Base-by-base conservation (phyloP, 164 flowering plant species). In the Vitis rupestris region DNA sequence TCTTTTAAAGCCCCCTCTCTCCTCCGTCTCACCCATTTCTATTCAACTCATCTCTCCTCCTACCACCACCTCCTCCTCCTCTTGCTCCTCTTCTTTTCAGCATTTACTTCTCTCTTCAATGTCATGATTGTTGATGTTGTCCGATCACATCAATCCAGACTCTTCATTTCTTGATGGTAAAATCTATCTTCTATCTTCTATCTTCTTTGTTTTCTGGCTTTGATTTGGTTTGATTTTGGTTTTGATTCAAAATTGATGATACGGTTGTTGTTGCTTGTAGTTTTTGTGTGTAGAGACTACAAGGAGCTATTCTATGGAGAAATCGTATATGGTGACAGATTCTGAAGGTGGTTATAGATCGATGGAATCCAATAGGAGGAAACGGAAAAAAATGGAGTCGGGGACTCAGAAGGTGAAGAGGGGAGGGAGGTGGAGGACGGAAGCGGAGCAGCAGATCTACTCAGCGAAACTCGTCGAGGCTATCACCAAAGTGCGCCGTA, bases 401-500 rank as follows among this genome's bases (percentile, higher is more conserved):
- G 62, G 50, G 8, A 6, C 29, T 61, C 63, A 66, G 12, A 31
- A 10, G 14, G 57, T 4, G n/a, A n/a, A 31, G 16, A 16, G 51
- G 51, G 59, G n/a, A 19, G 51, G 16, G 58, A 48, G 65, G 56
- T 86, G 93, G 93, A 79, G 76, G 68, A 72, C 81, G n/a, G 61
- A 63, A 0, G 4, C 83, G 9, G 80, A 77, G 68, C 85, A 83
- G 29, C 78, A 62, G 78, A 81, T 80, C 84, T 88, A 88, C 79
- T 81, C 93, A 49, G 51, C 83, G 1, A 86, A 85, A 65, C 90
- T 88, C 53, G 52, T 75, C 67, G 77, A 75, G 14, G 93, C 93
- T 14, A 83, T 86, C 61, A 83, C 79, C 10, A 76, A 68, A 0
- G 74, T 66, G 8, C 78, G 74, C 15, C 63, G 68, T 57, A 47